Percentiles rank a stretch among this genome's conserved stretches.
Evolutionary conservation across 768 basidiomycete species (phyloP).

Genomic region (Hygrocybe punicea): DNA sequence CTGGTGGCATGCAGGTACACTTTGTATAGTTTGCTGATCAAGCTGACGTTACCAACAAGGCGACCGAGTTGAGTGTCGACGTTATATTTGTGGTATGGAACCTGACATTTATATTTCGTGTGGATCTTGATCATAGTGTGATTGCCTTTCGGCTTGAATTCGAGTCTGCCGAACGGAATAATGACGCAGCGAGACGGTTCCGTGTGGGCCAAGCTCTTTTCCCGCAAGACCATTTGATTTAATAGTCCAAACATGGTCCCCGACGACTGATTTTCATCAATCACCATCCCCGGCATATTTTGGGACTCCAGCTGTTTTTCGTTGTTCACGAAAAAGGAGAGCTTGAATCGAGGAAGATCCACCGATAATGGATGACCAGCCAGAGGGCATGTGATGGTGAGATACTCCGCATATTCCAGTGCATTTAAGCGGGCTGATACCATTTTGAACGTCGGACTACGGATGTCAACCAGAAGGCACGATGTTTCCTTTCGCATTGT

Average conservation of each 20-base stretch:
- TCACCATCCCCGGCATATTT: conserved; percentile 41
- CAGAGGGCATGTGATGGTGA: conserved; percentile 12
- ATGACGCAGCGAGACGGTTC: conserved; percentile 32
- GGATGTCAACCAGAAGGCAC: conserved; percentile 25
- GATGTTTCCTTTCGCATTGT: conserved; percentile 12
- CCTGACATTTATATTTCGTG: conserved; percentile 3
- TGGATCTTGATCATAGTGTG: conserved; percentile 25
- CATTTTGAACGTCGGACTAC: conserved; percentile 22
- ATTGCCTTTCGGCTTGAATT: conserved; percentile 11
- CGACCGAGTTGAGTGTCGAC: conserved; percentile 34
- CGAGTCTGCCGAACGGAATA: conserved; percentile 39
- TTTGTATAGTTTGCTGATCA: conserved; percentile 33
- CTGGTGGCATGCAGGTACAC: conserved; percentile 47
- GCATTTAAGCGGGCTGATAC: conserved; percentile 17
- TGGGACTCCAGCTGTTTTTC: conserved; percentile 36
- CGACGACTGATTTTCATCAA: conserved; percentile 40
- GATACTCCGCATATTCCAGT: conserved; percentile 17
- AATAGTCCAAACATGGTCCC: conserved; percentile 46
- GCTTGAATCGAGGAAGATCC: conserved; percentile 38
- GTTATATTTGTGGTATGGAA: conserved; percentile 25
- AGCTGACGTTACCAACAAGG: conserved; percentile 28
- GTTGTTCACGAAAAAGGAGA: conserved; percentile 40
- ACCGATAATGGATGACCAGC: conserved; percentile 20
- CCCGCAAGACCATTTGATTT: conserved; percentile 39
- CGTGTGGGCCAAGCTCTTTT: conserved; percentile 7